These are phyloP conservation scores for Prototheca cutis DNA, from an alignment of 163 green algal genomes.

Conservation along the genomic window DNA sequence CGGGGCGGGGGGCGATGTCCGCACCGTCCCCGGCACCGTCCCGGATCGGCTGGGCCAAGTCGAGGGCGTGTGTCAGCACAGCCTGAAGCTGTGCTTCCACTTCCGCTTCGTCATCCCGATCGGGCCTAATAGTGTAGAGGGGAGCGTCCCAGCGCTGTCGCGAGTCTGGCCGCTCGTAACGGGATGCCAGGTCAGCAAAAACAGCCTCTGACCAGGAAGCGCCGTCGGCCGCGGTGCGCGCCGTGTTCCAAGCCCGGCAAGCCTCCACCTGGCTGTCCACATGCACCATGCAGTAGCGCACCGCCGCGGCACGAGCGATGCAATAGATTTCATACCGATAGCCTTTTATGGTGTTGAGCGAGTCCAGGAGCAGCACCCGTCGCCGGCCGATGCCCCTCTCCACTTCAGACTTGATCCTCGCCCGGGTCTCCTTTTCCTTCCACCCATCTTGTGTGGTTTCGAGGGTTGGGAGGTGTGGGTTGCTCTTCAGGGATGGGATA, in stretches of 20 bases:
- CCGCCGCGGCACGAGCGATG: conserved; percentile 58
- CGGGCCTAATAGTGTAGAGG: conserved; percentile 60
- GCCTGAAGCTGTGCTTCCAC: conserved; percentile 21
- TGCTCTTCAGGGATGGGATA: neutral
- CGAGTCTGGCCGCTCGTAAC: conserved; percentile 79
- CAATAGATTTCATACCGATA: conserved; percentile 91
- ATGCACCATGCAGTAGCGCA: conserved; percentile 78
- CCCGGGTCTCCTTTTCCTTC: conserved; percentile 76
- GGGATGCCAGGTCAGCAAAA: conserved; percentile 69
- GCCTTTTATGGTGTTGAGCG: conserved; percentile 93
- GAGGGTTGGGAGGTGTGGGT: neutral
- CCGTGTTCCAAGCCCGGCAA: conserved; percentile 54
- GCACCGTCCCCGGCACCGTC: conserved; percentile 1
- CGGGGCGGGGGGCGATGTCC: neutral
- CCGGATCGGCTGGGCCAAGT: conserved; percentile 3
- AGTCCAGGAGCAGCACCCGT: conserved; percentile 72
- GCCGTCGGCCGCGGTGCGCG: conserved; percentile 5
- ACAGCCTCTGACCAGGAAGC: conserved; percentile 18
- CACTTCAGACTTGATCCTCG: conserved; percentile 53
- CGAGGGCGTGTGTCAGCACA: conserved; percentile 15
- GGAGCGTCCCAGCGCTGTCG: conserved; percentile 85
- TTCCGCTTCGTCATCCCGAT: conserved; percentile 3
- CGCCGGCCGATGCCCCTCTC: conserved; percentile 53
- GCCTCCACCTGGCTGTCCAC: conserved; percentile 46
- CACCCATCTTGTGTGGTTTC: conserved; percentile 38